Base-by-base conservation (phyloP, 345 rosid species). In the Ceriops zippeliana region DNA sequence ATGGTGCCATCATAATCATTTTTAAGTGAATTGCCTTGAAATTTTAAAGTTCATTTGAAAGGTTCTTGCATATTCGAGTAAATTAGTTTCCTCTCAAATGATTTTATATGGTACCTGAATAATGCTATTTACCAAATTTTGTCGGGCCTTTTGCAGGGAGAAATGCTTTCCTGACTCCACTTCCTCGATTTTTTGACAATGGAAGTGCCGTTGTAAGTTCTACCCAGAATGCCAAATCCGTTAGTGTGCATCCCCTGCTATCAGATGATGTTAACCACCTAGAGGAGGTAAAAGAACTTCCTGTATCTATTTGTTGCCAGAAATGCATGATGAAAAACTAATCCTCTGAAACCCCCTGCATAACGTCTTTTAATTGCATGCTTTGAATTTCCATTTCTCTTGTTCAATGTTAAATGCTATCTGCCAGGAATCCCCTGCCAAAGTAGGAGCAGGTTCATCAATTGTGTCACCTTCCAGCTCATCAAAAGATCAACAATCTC, bases 111-210 rank as follows among this genome's bases (percentile, higher is more conserved):
- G 21, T 58, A 75, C 66, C 38, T 24, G 63, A 74, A 62, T 56
- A 30, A 35, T 46, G 17, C 59, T 67, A 67, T 70, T 54, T 57
- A 65, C 61, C 42, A 47, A 71, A 56, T 70, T 49, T 74, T 34
- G 8, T n/a, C 47, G 26, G 47, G 42, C 42, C 28, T 63, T 73
- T 16, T 63, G 63, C 65, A 89, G 93, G 93, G 64, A 86, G 77
- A 79, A 81, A 65, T 73, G 81, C 83, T 62, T 86, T 85, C 75
- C 66, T 86, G 70, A 77, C 84, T 76, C 93, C 90, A 58, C 76
- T 83, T 65, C 83, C 86, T 38, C 83, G 80, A 76, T 78, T 73
- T 70, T 73, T 67, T 61, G 88, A 83, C 28, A 67, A 65, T 74
- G 85, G 81, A 58, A 74, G 27, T 73, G 64, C 76, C 30, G 59